Evolutionary conservation across 164 flowering plant species (phyloP).

Genomic region (Magnolia sinica): DNA sequence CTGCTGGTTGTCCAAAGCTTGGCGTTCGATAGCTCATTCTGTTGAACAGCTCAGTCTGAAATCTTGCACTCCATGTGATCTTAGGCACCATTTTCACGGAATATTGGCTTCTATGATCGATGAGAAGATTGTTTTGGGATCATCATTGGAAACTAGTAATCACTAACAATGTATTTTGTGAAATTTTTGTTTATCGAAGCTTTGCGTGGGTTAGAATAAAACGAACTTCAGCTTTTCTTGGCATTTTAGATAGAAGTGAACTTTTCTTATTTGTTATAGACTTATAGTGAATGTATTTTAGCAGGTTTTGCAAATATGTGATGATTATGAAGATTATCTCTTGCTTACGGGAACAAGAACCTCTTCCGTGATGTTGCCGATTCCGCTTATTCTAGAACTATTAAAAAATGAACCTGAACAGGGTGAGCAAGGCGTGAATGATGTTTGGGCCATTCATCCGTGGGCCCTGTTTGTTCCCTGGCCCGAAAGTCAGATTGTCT

Average conservation of each 20-base stretch:
- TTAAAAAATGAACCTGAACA: too few species aligned
- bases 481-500: too few species aligned
- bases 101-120: background rate
- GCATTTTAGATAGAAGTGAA: background rate
- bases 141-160: background rate
- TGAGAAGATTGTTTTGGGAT: background rate
- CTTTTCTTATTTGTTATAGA: background rate
- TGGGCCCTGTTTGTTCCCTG: too few species aligned
- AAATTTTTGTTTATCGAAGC: background rate
- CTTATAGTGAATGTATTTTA: background rate
- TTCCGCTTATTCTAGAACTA: too few species aligned
- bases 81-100: background rate
- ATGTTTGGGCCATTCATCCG: too few species aligned
- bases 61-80: background rate
- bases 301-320: background rate
- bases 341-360: background rate
- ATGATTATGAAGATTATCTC: background rate
- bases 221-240: background rate
- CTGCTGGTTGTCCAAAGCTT: slow-evolving; percentile 65
- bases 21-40: slow-evolving; percentile 37
- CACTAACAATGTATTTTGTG: background rate
- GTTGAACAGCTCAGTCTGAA: background rate
- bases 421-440: too few species aligned
- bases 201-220: background rate
- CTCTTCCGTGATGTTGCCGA: background rate